Conservation (phyloP, 2,329 filamentous ascomycete species). For the Sordariomycetes sp. region DNA sequence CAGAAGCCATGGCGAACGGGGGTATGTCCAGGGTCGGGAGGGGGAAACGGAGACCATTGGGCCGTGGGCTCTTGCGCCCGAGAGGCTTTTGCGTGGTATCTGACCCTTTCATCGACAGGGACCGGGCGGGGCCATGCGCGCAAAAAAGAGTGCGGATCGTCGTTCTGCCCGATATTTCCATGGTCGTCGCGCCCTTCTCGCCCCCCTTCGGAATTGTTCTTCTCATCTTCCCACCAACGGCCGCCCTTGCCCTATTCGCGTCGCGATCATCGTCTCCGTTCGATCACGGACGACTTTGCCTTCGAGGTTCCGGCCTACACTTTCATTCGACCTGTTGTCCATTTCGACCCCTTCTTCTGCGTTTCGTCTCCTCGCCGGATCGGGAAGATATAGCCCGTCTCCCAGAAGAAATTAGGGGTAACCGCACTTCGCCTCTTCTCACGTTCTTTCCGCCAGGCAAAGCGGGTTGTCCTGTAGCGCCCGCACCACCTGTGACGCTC, state of each 20-base stretch:
- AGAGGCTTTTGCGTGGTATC: background rate
- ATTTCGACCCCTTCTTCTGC: conserved; percentile 4
- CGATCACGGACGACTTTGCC: background rate
- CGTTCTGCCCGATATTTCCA: background rate
- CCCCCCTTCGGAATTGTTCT: background rate
- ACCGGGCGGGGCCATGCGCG: background rate
- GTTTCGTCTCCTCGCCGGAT: conserved; percentile 4
- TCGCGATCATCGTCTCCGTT: background rate
- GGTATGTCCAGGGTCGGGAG: background rate
- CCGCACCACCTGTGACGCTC: conserved; percentile 2
- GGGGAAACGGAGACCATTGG: background rate
- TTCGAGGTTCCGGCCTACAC: background rate
- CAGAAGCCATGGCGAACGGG: background rate
- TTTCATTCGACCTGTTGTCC: conserved; percentile 4
- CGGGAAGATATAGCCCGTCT: background rate
- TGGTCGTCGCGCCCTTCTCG: background rate
- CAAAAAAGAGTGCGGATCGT: background rate
- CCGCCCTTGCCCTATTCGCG: background rate
- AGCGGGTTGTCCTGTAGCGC: background rate
- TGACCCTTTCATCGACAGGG: background rate
- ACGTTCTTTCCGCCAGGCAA: background rate
- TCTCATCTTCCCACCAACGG: background rate
- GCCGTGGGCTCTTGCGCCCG: background rate
- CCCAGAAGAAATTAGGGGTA: background rate
- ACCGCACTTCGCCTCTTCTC: background rate